Evolutionary conservation across 2,329 filamentous ascomycete genomes (phyloP).

Genomic region (Ambrosiella cleistominuta): DNA sequence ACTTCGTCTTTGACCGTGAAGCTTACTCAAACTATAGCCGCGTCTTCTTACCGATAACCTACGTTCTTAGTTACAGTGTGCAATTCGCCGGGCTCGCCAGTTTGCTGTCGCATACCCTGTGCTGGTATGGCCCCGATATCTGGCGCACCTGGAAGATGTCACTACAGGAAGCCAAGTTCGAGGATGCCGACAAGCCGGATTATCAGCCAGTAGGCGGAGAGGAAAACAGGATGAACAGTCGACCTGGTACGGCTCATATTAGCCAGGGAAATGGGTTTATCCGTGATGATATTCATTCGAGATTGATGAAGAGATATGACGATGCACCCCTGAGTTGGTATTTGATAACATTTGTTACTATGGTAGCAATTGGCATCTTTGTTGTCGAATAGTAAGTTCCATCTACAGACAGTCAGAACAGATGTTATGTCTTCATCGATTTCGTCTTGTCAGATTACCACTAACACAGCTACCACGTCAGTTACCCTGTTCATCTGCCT

Average conservation of each 20-base stretch:
- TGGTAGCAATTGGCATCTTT: slow-evolving; percentile 66
- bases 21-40: slow-evolving; percentile 69
- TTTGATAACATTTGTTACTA: slow-evolving; percentile 52
- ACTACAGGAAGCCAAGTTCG: slow-evolving; percentile 39
- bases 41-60: slow-evolving; percentile 73
- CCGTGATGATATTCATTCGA: slow-evolving; percentile 66
- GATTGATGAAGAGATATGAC: slow-evolving; percentile 66
- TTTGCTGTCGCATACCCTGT: slow-evolving; percentile 60
- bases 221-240: slow-evolving; percentile 6
- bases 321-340: slow-evolving; percentile 76
- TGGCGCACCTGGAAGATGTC: slow-evolving; percentile 58
- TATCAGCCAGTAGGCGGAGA: slow-evolving; percentile 35
- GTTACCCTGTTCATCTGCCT: slow-evolving; percentile 63
- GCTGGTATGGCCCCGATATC: slow-evolving; percentile 75
- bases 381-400: slow-evolving; percentile 60
- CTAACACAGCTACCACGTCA: slow-evolving; percentile 18
- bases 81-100: slow-evolving; percentile 72
- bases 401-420: background rate
- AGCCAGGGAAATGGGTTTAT: slow-evolving; percentile 15
- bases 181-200: slow-evolving; percentile 25
- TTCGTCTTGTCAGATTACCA: background rate
- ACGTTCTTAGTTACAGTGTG: slow-evolving; percentile 69
- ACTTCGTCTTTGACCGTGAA: slow-evolving; percentile 60
- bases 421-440: too few relatives aligned
- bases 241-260: slow-evolving; percentile 10